Percentiles rank a stretch among this genome's conserved stretches.
These are phyloP conservation scores for Sodiomyces alkalinus DNA, from an alignment of 2,329 filamentous ascomycete species.

Conservation along the genomic window DNA sequence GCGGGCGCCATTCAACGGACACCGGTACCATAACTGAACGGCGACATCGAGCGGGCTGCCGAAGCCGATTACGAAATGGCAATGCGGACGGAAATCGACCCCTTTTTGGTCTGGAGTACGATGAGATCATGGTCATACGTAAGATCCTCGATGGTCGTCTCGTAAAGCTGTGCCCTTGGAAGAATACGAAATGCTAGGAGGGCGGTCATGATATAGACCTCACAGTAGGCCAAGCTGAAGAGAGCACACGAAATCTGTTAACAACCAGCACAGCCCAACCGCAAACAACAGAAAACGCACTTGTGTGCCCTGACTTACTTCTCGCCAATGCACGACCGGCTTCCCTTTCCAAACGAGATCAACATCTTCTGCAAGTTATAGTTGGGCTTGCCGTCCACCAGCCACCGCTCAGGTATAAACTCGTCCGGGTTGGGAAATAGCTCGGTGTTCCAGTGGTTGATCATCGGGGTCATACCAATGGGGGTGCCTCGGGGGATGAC, in stretches of 20 bases:
- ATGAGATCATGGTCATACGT: slow-evolving; percentile 15
- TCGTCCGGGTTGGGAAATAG: slow-evolving; percentile 20
- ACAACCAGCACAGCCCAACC: neutral
- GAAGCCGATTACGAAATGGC: slow-evolving; percentile 3
- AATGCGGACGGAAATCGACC: slow-evolving; percentile 6
- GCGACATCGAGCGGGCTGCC: slow-evolving; percentile 45
- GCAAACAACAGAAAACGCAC: neutral
- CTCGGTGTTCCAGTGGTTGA: slow-evolving; percentile 22
- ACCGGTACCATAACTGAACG: no score
- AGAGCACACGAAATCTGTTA: no score
- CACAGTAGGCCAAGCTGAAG: slow-evolving; percentile 11
- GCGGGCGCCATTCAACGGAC: no score
- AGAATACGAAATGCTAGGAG: slow-evolving; percentile 11
- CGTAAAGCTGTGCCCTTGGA: slow-evolving; percentile 13
- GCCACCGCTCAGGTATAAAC: slow-evolving; percentile 25
- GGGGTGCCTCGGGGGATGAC: slow-evolving; percentile 20
- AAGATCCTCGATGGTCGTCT: slow-evolving; percentile 14
- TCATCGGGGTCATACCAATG: slow-evolving; percentile 21
- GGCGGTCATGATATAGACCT: slow-evolving; percentile 10
- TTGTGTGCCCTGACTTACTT: slow-evolving; percentile 16
- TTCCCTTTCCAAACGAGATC: slow-evolving; percentile 25
- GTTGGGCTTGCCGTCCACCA: slow-evolving; percentile 16
- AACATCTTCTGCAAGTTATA: slow-evolving; percentile 20
- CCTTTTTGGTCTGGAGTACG: slow-evolving; percentile 8
- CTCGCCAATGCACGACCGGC: slow-evolving; percentile 24